Conservation (phyloP, 768 basidiomycete genomes). For the Ramaria sp. region DNA sequence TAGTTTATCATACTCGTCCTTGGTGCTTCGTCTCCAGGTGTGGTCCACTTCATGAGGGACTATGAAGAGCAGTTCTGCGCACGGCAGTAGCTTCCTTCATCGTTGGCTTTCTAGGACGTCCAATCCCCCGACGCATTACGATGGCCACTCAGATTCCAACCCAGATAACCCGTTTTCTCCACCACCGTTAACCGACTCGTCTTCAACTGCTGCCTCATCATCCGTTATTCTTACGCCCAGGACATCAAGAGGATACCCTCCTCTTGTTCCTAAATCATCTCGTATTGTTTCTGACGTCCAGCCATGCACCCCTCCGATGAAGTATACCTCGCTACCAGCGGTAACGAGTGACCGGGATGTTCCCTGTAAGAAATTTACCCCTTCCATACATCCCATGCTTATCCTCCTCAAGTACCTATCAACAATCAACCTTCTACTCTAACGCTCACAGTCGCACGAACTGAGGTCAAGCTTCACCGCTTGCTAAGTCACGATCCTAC, state of each 20-base stretch:
- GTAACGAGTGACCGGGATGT: background rate
- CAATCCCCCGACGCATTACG: background rate
- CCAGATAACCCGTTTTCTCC: background rate
- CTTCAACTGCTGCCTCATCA: background rate
- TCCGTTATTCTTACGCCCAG: background rate
- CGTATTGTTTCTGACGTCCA: background rate
- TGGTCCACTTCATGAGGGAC: constrained; percentile 2
- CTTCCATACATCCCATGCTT: background rate
- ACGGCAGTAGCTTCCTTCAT: constrained; percentile 2
- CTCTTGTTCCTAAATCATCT: background rate
- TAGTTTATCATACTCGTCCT: background rate
- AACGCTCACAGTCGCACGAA: background rate
- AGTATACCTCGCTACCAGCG: background rate
- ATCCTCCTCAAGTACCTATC: background rate
- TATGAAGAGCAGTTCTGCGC: background rate
- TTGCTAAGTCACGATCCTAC: constrained; percentile 1
- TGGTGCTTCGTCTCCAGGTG: background rate
- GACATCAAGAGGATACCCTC: background rate
- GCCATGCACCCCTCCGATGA: constrained; percentile 6
- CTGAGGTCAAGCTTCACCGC: background rate
- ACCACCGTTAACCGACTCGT: constrained; percentile 8
- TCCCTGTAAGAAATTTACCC: constrained; percentile 1
- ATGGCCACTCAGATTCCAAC: background rate
- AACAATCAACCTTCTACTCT: background rate
- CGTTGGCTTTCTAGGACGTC: constrained; percentile 8